A percentile compares a stretch with the other conserved stretches of the same genome.
Conservation (phyloP, 371 early-diverging fungal species). For the Umbelopsis sp. region DNA sequence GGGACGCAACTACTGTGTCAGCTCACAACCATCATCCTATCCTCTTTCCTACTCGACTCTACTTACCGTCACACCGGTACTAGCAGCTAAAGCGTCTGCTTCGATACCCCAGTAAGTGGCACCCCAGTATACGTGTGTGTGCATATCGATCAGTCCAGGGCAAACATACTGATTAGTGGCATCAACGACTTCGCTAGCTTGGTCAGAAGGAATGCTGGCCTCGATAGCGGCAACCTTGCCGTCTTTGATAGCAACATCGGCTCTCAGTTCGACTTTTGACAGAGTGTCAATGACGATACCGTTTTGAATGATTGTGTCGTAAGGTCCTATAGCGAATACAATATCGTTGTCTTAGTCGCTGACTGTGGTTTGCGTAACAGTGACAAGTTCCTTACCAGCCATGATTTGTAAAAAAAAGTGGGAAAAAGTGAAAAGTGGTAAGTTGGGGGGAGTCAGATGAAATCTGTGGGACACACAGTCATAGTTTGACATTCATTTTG, state of each 20-base stretch:
- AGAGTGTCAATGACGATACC: conserved; percentile 24
- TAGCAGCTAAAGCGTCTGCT: conserved; percentile 27
- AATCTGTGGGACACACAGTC: too few relatives aligned
- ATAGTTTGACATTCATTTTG: too few relatives aligned
- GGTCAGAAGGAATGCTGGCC: conserved; percentile 1
- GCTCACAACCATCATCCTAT: not conserved
- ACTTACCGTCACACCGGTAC: conserved; percentile 29
- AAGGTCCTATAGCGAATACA: not conserved
- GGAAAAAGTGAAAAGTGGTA: not conserved
- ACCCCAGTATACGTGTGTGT: conserved; percentile 32
- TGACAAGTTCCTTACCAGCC: not conserved
- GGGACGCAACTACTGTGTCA: not conserved
- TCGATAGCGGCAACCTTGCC: conserved; percentile 25
- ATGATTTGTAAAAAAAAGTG: not conserved
- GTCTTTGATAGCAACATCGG: conserved; percentile 23
- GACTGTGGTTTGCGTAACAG: not conserved
- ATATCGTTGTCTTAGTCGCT: not conserved
- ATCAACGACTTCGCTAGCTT: conserved; percentile 15
- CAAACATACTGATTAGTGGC: conserved; percentile 24
- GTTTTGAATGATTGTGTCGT: conserved; percentile 24
- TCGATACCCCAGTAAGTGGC: conserved; percentile 35
- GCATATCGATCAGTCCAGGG: conserved; percentile 34
- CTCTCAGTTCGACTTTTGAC: conserved; percentile 2
- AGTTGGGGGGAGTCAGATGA: not conserved
- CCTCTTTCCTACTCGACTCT: not conserved